Evolutionary conservation across 345 rosid genomes (phyloP).

Genomic region (Populus euphratica): DNA sequence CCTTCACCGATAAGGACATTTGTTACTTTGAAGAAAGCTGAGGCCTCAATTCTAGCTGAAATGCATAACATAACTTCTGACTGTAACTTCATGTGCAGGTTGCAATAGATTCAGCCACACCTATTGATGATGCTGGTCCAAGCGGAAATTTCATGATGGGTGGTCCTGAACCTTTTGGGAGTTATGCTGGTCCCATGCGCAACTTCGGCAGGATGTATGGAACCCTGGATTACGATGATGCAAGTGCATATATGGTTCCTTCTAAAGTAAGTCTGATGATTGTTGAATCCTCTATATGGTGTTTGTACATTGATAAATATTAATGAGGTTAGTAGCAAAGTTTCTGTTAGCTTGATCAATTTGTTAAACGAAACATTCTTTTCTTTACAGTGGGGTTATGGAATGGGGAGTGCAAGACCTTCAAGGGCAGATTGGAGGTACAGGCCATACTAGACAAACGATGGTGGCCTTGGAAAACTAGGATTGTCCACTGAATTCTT

Average conservation of each 20-base stretch:
- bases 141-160: constrained; percentile 54
- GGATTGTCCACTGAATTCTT: not conserved
- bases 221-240: constrained; percentile 64
- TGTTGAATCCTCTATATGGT: not conserved
- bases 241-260: constrained; percentile 29
- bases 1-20: not conserved
- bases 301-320: not conserved
- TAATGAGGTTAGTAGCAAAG: not conserved
- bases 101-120: constrained; percentile 96
- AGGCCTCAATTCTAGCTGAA: not conserved
- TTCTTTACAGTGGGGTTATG: constrained; percentile 67
- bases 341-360: not conserved
- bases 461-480: constrained; percentile 1
- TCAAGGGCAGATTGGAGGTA: constrained; percentile 90
- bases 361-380: not conserved
- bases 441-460: constrained; percentile 54
- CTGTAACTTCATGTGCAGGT: constrained; percentile 45
- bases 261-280: not conserved
- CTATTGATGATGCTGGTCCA: constrained; percentile 77
- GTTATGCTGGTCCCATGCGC: constrained; percentile 85
- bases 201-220: constrained; percentile 78
- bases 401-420: constrained; percentile 58
- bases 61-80: not conserved
- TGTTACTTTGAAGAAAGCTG: not conserved
- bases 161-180: constrained; percentile 55